Percentiles rank a stretch among this genome's conserved stretches.
Evolutionary conservation across 75 land plant genomes (phyloP).

Genomic region (Cupressus sempervirens): DNA sequence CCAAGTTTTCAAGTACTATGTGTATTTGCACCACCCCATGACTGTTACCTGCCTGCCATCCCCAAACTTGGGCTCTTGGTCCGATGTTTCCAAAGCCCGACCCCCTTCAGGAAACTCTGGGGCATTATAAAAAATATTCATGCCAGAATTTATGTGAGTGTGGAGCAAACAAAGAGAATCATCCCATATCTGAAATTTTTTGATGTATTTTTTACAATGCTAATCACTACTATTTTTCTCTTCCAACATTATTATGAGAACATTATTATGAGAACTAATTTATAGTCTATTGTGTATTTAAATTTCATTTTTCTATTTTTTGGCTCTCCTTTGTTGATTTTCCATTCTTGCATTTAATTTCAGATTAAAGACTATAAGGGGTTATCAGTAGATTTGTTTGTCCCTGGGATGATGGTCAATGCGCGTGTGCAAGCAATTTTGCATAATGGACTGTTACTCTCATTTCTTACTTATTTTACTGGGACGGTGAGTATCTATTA

Average conservation of each 20-base stretch:
- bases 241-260: neutral
- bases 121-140: neutral
- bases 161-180: neutral
- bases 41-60: too few species aligned
- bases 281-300: neutral
- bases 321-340: neutral
- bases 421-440: constrained; percentile 64
- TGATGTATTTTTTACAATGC: neutral
- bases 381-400: constrained; percentile 70
- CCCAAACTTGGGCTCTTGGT: too few species aligned
- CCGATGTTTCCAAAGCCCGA: too few species aligned
- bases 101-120: too few species aligned
- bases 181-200: neutral
- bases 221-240: neutral
- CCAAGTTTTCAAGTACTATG: too few species aligned
- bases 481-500: constrained; percentile 70
- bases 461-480: constrained; percentile 95
- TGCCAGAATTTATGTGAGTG: neutral
- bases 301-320: neutral
- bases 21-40: too few species aligned
- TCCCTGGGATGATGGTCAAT: constrained; percentile 94
- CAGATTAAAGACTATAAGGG: constrained; percentile 86
- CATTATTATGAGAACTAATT: neutral
- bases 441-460: constrained; percentile 83
- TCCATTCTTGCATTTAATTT: neutral